Conservation (phyloP, 2,329 filamentous ascomycete genomes). For the Mycogone perniciosa region DNA sequence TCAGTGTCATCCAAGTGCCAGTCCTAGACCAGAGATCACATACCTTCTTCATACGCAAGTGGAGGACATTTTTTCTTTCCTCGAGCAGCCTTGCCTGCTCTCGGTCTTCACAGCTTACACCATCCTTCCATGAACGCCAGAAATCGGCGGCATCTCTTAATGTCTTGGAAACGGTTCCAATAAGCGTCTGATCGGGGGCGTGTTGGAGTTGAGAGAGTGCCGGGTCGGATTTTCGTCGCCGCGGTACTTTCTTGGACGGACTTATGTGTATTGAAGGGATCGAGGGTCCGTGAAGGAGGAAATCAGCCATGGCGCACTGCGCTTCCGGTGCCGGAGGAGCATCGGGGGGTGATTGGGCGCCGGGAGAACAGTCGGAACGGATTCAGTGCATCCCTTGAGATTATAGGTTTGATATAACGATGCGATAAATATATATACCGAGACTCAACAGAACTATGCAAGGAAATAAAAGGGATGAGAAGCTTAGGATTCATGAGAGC, state of each 20-base stretch:
- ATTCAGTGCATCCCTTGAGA: slow-evolving; percentile 5
- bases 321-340: slow-evolving; percentile 1
- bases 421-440: too few relatives aligned
- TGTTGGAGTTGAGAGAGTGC: neutral
- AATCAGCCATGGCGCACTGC: slow-evolving; percentile 20
- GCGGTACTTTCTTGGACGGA: slow-evolving; percentile 11
- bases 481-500: neutral
- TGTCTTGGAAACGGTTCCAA: slow-evolving; percentile 25
- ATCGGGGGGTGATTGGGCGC: neutral
- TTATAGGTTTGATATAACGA: too few relatives aligned
- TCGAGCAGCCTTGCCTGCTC: slow-evolving; percentile 42
- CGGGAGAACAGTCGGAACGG: neutral
- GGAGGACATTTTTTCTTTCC: slow-evolving; percentile 56
- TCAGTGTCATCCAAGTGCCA: neutral
- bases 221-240: slow-evolving; percentile 18
- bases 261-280: slow-evolving; percentile 19
- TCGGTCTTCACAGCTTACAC: slow-evolving; percentile 45
- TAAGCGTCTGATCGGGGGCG: slow-evolving; percentile 11
- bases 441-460: too few relatives aligned
- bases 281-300: slow-evolving; percentile 21
- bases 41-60: slow-evolving; percentile 60
- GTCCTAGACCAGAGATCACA: slow-evolving; percentile 19
- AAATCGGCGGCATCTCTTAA: slow-evolving; percentile 35
- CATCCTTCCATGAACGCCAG: slow-evolving; percentile 45
- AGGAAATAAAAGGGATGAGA: too few relatives aligned